A percentile compares a stretch with the other conserved stretches of the same genome.
Conservation (phyloP, 2,329 filamentous ascomycete species). For the Penicillium sp. region DNA sequence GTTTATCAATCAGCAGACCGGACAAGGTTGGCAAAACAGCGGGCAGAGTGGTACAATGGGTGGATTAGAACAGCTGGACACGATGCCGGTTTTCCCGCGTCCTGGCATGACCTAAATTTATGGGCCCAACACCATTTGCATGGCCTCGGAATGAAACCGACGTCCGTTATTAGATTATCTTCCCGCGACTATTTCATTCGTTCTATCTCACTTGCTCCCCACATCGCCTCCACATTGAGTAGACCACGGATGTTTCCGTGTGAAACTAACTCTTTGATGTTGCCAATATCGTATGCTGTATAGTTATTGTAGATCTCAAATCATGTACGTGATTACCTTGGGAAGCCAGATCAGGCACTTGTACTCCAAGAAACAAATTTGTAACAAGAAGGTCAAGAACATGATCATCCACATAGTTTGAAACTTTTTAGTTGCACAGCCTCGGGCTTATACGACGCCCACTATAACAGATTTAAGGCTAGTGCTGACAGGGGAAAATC, state of each 20-base stretch:
- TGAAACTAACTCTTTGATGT: not conserved
- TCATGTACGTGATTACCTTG: not conserved
- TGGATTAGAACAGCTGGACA: constrained; percentile 69
- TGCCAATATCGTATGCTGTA: not conserved
- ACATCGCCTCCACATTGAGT: constrained; percentile 2
- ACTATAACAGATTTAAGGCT: not conserved
- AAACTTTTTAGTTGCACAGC: not conserved
- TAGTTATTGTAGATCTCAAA: not conserved
- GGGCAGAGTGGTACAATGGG: constrained; percentile 74
- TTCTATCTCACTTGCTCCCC: constrained; percentile 5
- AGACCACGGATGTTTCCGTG: not conserved
- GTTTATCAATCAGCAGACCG: constrained; percentile 85
- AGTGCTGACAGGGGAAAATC: not conserved
- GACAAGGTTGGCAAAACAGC: constrained; percentile 81
- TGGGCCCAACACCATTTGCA: not conserved
- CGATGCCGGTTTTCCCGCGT: constrained; percentile 80
- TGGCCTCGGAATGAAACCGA: constrained; percentile 2
- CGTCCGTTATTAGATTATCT: constrained; percentile 7
- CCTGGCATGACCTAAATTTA: constrained; percentile 53
- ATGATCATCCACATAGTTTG: not conserved
- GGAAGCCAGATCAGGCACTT: too few relatives aligned
- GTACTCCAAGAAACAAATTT: not conserved
- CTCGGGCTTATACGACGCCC: not conserved
- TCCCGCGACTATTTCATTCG: constrained; percentile 5
- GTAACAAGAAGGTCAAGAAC: not conserved